A percentile compares a stretch with the other conserved stretches of the same genome.
phyloP scores from a whole-genome alignment of 305 asterid species.

The Solanum hybrid region DNA sequence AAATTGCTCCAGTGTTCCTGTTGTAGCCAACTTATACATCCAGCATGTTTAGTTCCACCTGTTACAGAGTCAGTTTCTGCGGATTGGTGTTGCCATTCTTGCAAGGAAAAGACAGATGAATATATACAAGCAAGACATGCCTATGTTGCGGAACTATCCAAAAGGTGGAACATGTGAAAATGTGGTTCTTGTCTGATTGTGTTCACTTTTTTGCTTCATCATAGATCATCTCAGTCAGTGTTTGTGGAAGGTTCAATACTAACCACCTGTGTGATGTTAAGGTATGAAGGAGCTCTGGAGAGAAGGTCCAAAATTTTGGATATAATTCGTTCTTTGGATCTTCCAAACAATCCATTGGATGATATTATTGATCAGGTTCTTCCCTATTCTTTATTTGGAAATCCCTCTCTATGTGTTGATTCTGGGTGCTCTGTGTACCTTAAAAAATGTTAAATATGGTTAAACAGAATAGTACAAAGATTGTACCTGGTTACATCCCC shows the following conservation, averaged over 20 bases:
- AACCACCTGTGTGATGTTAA: constrained; percentile 17
- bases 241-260: neutral
- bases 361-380: constrained; percentile 93
- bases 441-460: neutral
- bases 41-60: constrained; percentile 78
- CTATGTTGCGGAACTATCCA: constrained; percentile 58
- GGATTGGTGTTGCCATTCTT: constrained; percentile 87
- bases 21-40: constrained; percentile 79
- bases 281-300: constrained; percentile 78
- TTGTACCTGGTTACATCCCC: neutral
- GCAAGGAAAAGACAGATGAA: constrained; percentile 88
- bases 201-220: neutral
- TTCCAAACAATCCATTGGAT: constrained; percentile 97
- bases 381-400: neutral
- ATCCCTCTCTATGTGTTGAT: neutral
- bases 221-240: neutral
- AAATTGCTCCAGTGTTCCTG: constrained; percentile 87
- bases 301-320: constrained; percentile 67
- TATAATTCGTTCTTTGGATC: constrained; percentile 78
- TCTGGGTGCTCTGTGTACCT: neutral
- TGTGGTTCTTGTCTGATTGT: constrained; percentile 1
- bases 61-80: constrained; percentile 45
- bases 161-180: constrained; percentile 38
- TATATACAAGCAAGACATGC: constrained; percentile 67
- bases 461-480: neutral